Conservation (phyloP, 352 stramenopile species). For the Globisporangium megalacanthum region DNA sequence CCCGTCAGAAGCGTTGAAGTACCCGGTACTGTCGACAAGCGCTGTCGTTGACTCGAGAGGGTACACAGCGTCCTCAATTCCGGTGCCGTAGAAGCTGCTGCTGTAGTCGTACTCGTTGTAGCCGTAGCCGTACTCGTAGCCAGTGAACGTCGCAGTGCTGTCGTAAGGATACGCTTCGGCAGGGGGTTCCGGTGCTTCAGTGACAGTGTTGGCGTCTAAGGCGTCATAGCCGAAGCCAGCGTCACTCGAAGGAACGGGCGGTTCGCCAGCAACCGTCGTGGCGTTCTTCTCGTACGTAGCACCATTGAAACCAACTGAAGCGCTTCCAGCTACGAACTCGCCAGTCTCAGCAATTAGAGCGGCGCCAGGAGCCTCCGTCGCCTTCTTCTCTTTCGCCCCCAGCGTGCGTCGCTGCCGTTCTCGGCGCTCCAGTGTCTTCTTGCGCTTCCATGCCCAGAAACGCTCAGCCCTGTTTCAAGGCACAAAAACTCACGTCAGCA, state of each 20-base stretch:
- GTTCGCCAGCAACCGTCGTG: not conserved
- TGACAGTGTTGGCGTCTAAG: not conserved
- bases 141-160: constrained; percentile 9
- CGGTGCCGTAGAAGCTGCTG: constrained; percentile 7
- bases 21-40: constrained; percentile 24
- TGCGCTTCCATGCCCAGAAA: constrained; percentile 43
- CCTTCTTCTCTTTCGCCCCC: constrained; percentile 15
- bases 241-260: not conserved
- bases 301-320: not conserved
- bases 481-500: constrained; percentile 1
- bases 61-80: not conserved
- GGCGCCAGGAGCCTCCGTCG: not conserved
- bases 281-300: not conserved
- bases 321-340: not conserved
- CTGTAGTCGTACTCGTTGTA: constrained; percentile 11
- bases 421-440: constrained; percentile 23
- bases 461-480: constrained; percentile 27
- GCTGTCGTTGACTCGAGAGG: not conserved
- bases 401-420: constrained; percentile 15
- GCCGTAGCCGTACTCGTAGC: constrained; percentile 23
- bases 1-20: constrained; percentile 25
- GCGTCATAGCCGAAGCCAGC: not conserved
- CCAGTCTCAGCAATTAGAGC: not conserved
- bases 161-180: constrained; percentile 10
- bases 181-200: constrained; percentile 13